These are phyloP conservation scores for Podila epicladia DNA, from an alignment of 192 early-diverging fungal genomes.

Conservation along the genomic window DNA sequence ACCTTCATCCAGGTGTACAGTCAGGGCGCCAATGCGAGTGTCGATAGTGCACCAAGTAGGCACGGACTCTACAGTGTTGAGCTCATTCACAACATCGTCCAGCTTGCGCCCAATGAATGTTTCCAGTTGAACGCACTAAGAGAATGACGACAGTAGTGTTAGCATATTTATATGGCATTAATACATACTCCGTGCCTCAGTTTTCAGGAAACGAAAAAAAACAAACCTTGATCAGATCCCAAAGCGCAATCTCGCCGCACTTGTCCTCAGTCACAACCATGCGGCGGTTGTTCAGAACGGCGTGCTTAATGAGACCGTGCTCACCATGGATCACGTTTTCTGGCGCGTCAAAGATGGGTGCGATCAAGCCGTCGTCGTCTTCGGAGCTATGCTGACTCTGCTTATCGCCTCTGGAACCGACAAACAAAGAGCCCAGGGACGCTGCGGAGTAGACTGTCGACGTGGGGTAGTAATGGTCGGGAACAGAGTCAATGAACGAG, in stretches of 20 bases:
- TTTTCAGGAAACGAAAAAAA: too few relatives aligned
- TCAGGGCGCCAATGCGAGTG: slow-evolving; percentile 88
- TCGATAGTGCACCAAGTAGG: slow-evolving; percentile 94
- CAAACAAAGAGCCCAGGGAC: slow-evolving; percentile 41
- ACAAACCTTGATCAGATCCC: slow-evolving; percentile 88
- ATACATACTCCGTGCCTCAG: slow-evolving; percentile 8
- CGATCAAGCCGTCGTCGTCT: slow-evolving; percentile 43
- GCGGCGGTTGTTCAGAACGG: slow-evolving; percentile 84
- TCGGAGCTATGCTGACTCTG: slow-evolving; percentile 48
- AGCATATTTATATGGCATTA: too few relatives aligned
- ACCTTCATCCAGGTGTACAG: slow-evolving; percentile 86
- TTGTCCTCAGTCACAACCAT: slow-evolving; percentile 89
- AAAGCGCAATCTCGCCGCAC: slow-evolving; percentile 80
- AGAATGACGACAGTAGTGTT: slow-evolving; percentile 2
- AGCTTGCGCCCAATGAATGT: slow-evolving; percentile 62
- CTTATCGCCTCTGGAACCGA: slow-evolving; percentile 24
- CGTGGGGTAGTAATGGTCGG: slow-evolving; percentile 52
- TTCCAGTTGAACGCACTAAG: slow-evolving; percentile 66
- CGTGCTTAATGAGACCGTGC: slow-evolving; percentile 71
- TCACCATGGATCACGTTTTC: slow-evolving; percentile 58
- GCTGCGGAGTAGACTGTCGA: slow-evolving; percentile 53
- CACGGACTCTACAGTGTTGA: slow-evolving; percentile 78
- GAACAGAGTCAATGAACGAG: slow-evolving; percentile 40
- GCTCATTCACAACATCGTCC: slow-evolving; percentile 63
- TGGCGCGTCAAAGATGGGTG: slow-evolving; percentile 37